phyloP scores from a whole-genome alignment of 2,329 filamentous ascomycete genomes.

The Bisporella sp. region DNA sequence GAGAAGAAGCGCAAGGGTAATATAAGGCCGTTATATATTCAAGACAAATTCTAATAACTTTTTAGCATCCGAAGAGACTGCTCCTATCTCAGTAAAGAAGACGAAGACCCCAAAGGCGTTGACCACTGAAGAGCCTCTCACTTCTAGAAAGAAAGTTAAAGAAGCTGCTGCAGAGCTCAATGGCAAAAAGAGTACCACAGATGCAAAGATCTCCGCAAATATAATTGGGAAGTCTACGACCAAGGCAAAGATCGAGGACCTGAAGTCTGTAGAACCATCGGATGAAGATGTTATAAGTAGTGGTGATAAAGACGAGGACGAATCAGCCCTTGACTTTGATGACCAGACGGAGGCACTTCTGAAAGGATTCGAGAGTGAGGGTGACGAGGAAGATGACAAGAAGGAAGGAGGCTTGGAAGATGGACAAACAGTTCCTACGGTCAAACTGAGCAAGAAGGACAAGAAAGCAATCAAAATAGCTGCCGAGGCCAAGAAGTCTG shows the following conservation, averaged over 20 bases:
- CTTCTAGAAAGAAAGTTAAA: conserved; percentile 3
- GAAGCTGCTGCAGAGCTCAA: conserved; percentile 1
- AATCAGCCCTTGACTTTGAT: conserved; percentile 31
- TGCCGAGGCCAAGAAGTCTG: conserved; percentile 33
- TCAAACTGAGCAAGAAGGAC: conserved; percentile 38
- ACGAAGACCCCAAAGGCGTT: conserved; percentile 22
- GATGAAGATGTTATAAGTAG: conserved; percentile 1
- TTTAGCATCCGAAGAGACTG: conserved; percentile 24
- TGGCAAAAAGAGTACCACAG: conserved; percentile 7
- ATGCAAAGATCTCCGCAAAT: conserved; percentile 19
- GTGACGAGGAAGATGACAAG: conserved; percentile 36
- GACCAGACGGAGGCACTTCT: conserved; percentile 47
- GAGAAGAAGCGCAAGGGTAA: conserved; percentile 29
- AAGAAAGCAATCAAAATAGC: conserved; percentile 41
- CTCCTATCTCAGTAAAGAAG: conserved; percentile 26
- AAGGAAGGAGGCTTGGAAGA: conserved; percentile 35
- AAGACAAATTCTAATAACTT: background rate
- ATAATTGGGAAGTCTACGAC: conserved; percentile 11
- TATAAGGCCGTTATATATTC: no score
- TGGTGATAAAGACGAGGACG: conserved; percentile 12
- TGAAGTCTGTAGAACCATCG: conserved; percentile 1
- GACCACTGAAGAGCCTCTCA: conserved; percentile 5
- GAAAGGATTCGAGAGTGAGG: conserved; percentile 47
- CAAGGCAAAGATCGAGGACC: conserved; percentile 16
- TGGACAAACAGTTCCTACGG: conserved; percentile 35